Percentiles rank a stretch among this genome's conserved stretches.
Evolutionary conservation across 306 rosid species (phyloP).

Genomic region (Cicer pinnatifidum): DNA sequence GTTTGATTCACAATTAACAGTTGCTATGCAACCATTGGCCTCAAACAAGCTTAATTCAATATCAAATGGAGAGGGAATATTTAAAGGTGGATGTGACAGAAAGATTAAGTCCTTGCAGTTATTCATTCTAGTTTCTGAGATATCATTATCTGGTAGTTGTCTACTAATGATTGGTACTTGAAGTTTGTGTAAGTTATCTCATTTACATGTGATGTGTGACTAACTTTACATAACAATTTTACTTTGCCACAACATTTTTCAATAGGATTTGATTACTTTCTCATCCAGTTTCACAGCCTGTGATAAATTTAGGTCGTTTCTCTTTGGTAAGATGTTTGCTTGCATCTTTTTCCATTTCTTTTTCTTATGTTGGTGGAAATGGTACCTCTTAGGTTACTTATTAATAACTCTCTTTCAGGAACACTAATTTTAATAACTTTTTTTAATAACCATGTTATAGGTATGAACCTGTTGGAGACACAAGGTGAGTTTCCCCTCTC

Average conservation of each 20-base stretch:
- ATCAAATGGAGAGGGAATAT: constrained; percentile 45
- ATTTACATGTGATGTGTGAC: constrained; percentile 51
- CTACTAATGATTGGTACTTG: constrained; percentile 38
- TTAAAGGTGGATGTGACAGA: constrained; percentile 67
- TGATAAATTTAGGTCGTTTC: no score
- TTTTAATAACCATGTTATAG: no score
- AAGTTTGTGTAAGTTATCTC: constrained; percentile 50
- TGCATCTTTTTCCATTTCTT: constrained; percentile 36
- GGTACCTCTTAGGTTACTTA: no score
- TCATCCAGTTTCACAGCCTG: no score
- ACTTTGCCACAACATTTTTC: constrained; percentile 47
- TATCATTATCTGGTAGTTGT: constrained; percentile 51
- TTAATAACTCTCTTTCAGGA: no score
- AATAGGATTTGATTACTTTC: constrained; percentile 20
- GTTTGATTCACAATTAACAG: constrained; percentile 51
- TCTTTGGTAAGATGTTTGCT: no score
- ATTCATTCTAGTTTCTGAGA: constrained; percentile 38
- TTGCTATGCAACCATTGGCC: constrained; percentile 42
- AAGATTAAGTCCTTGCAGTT: constrained; percentile 54
- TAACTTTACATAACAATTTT: constrained; percentile 46
- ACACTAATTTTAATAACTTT: no score
- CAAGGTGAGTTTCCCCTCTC: no score
- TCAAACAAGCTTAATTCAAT: constrained; percentile 39
- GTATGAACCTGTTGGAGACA: no score
- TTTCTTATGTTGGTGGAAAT: no score